phyloP scores from a whole-genome alignment of 176 grass and related monocot species.

The Carex littledalei region DNA sequence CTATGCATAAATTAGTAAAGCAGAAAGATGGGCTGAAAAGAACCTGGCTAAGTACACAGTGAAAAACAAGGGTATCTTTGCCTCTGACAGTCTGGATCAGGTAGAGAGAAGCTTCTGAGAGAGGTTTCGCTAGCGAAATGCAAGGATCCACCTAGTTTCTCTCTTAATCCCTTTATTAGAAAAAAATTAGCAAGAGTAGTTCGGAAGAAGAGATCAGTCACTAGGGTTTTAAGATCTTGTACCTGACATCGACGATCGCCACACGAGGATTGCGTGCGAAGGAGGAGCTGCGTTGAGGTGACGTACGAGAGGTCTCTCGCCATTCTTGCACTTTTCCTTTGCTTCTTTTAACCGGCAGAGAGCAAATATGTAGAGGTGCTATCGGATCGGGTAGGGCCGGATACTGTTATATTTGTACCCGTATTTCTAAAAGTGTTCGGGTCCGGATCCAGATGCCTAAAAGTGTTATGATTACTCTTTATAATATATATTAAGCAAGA shows the following conservation, averaged over 20 bases:
- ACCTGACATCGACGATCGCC: constrained; percentile 83
- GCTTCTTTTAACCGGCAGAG: not conserved
- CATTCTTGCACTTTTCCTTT: constrained; percentile 26
- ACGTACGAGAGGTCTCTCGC: constrained; percentile 57
- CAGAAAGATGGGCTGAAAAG: not conserved
- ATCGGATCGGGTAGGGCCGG: no score
- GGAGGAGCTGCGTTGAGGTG: constrained; percentile 46
- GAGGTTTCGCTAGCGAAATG: constrained; percentile 76
- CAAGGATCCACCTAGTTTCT: constrained; percentile 68
- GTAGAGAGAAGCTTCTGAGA: constrained; percentile 48
- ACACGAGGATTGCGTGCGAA: constrained; percentile 33
- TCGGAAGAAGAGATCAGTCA: not conserved
- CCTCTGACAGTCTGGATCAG: constrained; percentile 41
- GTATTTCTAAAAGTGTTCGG: no score
- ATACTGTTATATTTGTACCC: no score
- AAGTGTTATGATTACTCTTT: no score
- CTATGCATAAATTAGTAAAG: not conserved
- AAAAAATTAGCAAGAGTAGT: not conserved
- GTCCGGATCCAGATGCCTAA: no score
- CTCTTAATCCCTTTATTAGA: constrained; percentile 68
- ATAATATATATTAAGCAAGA: no score
- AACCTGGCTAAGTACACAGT: constrained; percentile 92
- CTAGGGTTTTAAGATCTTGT: not conserved
- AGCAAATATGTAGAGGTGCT: not conserved
- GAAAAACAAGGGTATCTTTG: constrained; percentile 89